Conservation (phyloP, 148 eudicot species). For the Rhododendron griersonianum region DNA sequence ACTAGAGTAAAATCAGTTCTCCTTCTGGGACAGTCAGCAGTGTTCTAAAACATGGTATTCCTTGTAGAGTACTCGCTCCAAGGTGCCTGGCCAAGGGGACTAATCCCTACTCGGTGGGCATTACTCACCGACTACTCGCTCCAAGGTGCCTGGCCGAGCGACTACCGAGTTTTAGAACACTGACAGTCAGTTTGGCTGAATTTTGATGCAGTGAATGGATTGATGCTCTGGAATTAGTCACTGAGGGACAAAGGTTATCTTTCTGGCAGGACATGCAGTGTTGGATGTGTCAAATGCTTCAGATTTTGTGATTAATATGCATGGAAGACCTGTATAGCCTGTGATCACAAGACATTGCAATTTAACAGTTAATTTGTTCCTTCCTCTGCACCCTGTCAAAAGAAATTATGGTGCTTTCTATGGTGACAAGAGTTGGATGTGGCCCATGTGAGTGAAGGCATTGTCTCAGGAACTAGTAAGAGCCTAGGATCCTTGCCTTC, state of each 20-base stretch:
- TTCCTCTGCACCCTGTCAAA: neutral
- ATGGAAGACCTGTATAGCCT: neutral
- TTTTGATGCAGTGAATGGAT: neutral
- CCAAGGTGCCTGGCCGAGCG: too few relatives aligned
- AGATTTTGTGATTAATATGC: neutral
- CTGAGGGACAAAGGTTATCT: neutral
- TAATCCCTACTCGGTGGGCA: too few relatives aligned
- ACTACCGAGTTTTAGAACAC: too few relatives aligned
- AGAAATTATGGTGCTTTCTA: neutral
- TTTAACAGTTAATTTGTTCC: neutral
- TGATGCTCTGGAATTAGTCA: neutral
- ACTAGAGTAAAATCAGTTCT: neutral
- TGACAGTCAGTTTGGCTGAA: neutral
- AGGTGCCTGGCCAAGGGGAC: too few relatives aligned
- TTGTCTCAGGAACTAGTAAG: neutral
- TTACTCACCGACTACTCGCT: too few relatives aligned
- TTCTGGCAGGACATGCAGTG: neutral
- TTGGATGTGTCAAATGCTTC: neutral
- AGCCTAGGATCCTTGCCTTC: neutral
- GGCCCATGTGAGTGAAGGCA: neutral
- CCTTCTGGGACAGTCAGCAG: neutral
- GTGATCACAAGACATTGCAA: neutral
- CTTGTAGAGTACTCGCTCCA: too few relatives aligned
- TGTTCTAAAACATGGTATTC: too few relatives aligned
- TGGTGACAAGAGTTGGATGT: neutral